A percentile compares a stretch with the other conserved stretches of the same genome.
Conservation (phyloP, 2,329 filamentous ascomycete species). For the Alternaria panax region DNA sequence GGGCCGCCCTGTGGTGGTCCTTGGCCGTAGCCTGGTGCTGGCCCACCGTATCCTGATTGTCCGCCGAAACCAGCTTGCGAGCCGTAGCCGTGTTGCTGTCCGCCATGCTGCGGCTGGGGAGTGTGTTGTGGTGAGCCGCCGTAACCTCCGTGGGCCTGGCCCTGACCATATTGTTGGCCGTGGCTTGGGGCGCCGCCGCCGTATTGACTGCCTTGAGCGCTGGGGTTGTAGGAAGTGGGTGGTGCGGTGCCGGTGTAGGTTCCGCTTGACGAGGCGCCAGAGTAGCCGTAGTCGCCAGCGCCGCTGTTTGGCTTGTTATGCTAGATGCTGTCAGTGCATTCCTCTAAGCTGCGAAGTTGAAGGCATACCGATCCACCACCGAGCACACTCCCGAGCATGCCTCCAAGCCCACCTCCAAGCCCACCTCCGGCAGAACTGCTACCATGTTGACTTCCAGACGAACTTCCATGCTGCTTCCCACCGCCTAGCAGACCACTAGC, state of each 20-base stretch:
- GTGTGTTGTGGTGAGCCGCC: conserved; percentile 21
- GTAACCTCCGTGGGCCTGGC: conserved; percentile 21
- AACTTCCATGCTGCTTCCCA: conserved; percentile 54
- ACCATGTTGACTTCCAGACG: conserved; percentile 44
- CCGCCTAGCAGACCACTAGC: conserved; percentile 57
- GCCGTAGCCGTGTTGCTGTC: conserved; percentile 24
- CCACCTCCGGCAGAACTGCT: conserved; percentile 52
- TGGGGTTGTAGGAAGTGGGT: conserved; percentile 65
- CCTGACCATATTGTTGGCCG: conserved; percentile 28
- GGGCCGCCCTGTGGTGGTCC: conserved; percentile 13
- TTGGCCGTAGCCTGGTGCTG: conserved; percentile 11
- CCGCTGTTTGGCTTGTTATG: conserved; percentile 52
- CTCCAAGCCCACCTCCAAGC: conserved; percentile 34
- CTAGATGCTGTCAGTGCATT: conserved; percentile 23
- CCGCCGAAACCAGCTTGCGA: conserved; percentile 35
- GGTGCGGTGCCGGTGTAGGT: conserved; percentile 70
- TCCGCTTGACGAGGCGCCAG: conserved; percentile 57
- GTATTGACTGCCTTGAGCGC: conserved; percentile 32
- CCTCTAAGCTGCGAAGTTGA: background rate
- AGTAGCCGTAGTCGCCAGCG: conserved; percentile 66
- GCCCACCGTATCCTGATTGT: conserved; percentile 28
- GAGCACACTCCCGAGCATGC: conserved; percentile 45
- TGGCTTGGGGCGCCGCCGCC: conserved; percentile 32
- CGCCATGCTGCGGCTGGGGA: conserved; percentile 14
- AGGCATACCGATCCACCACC: conserved; percentile 46